Evolutionary conservation across 371 early-diverging fungal species (phyloP).

Genomic region (Saksenaea oblongispora): DNA sequence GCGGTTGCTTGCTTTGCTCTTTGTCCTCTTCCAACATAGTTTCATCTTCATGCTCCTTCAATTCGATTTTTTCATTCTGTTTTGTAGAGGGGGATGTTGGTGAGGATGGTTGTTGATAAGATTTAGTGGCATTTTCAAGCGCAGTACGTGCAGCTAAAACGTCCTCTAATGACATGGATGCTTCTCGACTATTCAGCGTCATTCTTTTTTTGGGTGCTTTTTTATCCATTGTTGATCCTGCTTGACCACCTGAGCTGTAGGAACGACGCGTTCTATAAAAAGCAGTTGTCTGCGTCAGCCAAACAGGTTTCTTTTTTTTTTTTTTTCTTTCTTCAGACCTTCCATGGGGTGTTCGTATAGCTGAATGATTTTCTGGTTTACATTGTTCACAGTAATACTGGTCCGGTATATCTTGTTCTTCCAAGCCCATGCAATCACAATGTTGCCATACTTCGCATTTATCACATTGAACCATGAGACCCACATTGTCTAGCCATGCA

Average conservation of each 20-base stretch:
- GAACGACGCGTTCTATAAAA: constrained; percentile 15
- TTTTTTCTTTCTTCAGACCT: too few species aligned
- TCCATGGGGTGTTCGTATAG: constrained; percentile 18
- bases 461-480: constrained; percentile 88
- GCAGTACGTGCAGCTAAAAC: constrained; percentile 46
- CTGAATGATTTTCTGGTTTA: constrained; percentile 35
- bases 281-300: too few species aligned
- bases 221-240: constrained; percentile 17
- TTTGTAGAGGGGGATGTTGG: constrained; percentile 1
- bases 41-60: not conserved
- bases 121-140: constrained; percentile 20
- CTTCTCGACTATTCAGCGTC: constrained; percentile 60
- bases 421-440: constrained; percentile 79
- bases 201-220: constrained; percentile 52
- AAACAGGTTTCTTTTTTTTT: too few species aligned
- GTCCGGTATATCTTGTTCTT: constrained; percentile 71
- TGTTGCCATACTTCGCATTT: constrained; percentile 90
- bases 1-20: constrained; percentile 6
- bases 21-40: not conserved
- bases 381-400: constrained; percentile 87
- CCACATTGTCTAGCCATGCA: constrained; percentile 45
- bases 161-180: constrained; percentile 57
- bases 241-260: constrained; percentile 15
- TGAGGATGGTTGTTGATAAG: not conserved
- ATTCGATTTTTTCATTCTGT: constrained; percentile 3